A percentile compares a stretch with the other conserved stretches of the same genome.
Evolutionary conservation across 1,284 basidiomycete species (phyloP).

Genomic region (Ganoderma multipileum): DNA sequence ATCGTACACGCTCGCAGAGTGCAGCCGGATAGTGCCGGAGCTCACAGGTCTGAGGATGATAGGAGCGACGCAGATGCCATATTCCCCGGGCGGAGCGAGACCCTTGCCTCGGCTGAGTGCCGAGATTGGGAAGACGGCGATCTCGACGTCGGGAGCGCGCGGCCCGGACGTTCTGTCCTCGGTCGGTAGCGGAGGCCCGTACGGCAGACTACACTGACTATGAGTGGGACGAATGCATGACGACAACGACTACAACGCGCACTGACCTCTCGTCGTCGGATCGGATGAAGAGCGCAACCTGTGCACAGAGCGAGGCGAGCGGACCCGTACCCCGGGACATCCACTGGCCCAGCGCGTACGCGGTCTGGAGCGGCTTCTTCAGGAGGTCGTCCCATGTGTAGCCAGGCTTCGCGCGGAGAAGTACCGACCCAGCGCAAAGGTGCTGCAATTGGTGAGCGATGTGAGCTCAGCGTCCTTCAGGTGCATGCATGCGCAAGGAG

Average conservation of each 20-base stretch:
- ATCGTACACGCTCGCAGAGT: slow-evolving; percentile 43
- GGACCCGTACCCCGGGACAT: slow-evolving; percentile 41
- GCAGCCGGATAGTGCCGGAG: slow-evolving; percentile 45
- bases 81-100: slow-evolving; percentile 29
- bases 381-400: slow-evolving; percentile 42
- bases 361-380: slow-evolving; percentile 36
- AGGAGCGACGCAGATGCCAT: slow-evolving; percentile 38
- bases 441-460: slow-evolving; percentile 33
- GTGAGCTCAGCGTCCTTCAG: no score
- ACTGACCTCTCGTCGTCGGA: slow-evolving; percentile 40
- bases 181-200: slow-evolving; percentile 21
- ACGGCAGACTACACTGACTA: slow-evolving; percentile 28
- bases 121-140: slow-evolving; percentile 41
- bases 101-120: slow-evolving; percentile 34
- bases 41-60: slow-evolving; percentile 38
- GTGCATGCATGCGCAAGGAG: background rate
- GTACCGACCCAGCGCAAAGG: slow-evolving; percentile 36
- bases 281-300: slow-evolving; percentile 40
- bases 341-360: slow-evolving; percentile 42
- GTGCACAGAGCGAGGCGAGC: slow-evolving; percentile 30
- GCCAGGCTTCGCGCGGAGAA: slow-evolving; percentile 39
- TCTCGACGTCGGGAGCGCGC: slow-evolving; percentile 46
- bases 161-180: slow-evolving; percentile 37
- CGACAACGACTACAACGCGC: background rate
- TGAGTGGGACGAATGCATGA: background rate